phyloP scores from a whole-genome alignment of 208 protist genomes.

The Wallacemonas sp. region DNA sequence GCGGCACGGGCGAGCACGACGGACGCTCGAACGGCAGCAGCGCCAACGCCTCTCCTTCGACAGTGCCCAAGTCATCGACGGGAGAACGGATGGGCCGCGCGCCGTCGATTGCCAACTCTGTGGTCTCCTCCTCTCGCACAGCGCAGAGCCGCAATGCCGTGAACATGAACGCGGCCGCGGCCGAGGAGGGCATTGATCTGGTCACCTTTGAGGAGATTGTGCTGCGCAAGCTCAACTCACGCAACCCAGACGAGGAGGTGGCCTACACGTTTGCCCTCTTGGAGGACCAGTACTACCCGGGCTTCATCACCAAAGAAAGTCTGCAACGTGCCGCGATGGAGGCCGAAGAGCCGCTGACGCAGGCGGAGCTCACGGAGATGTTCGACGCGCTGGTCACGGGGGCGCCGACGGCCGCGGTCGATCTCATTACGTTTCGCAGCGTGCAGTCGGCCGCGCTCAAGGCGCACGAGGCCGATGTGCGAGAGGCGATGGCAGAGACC shows the following conservation, averaged over 20 bases:
- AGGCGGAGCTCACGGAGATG: constrained; percentile 83
- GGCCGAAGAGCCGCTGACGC: constrained; percentile 70
- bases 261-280: constrained; percentile 71
- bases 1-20: constrained; percentile 1
- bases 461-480: constrained; percentile 29
- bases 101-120: constrained; percentile 3
- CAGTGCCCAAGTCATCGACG: background rate
- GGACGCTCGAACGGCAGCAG: background rate
- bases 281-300: constrained; percentile 73
- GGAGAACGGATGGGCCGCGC: background rate
- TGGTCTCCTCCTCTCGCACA: background rate
- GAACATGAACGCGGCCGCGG: constrained; percentile 11
- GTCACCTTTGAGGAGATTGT: constrained; percentile 77
- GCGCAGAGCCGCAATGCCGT: background rate
- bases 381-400: constrained; percentile 85
- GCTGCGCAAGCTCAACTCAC: constrained; percentile 59
- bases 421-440: constrained; percentile 71
- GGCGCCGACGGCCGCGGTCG: constrained; percentile 61
- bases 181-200: constrained; percentile 54
- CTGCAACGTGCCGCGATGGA: constrained; percentile 51
- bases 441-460: constrained; percentile 53
- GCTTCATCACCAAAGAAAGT: constrained; percentile 86
- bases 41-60: background rate
- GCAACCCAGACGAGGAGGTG: constrained; percentile 74
- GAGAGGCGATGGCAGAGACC: constrained; percentile 1